Conservation (phyloP, 2,329 filamentous ascomycete genomes). For the Thyridium curvatum region DNA sequence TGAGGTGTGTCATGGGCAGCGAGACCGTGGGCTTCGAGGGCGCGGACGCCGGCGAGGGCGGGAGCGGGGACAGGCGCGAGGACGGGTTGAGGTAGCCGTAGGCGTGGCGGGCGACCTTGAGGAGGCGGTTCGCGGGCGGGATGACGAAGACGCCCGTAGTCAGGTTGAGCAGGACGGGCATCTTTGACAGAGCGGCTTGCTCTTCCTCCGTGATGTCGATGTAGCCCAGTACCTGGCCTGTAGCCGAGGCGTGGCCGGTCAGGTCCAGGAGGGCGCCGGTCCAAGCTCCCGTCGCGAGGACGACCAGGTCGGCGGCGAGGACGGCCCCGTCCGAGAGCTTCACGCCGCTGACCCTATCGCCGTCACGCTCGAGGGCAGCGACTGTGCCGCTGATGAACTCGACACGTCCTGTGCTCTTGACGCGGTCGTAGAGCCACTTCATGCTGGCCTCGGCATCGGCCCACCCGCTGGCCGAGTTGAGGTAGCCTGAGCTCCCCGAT, state of each 20-base stretch:
- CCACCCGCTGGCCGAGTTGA: constrained; percentile 73
- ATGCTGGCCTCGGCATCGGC: constrained; percentile 69
- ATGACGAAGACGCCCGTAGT: constrained; percentile 69
- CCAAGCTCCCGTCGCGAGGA: constrained; percentile 87
- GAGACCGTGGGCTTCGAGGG: constrained; percentile 19
- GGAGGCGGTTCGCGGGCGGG: constrained; percentile 53
- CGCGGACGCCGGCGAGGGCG: constrained; percentile 2
- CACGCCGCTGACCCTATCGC: constrained; percentile 47
- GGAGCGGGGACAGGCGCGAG: constrained; percentile 5
- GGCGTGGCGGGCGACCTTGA: constrained; percentile 65
- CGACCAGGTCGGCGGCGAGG: constrained; percentile 54
- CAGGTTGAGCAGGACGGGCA: constrained; percentile 70
- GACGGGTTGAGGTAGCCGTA: constrained; percentile 60
- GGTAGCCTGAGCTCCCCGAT: constrained; percentile 62
- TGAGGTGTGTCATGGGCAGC: constrained; percentile 40
- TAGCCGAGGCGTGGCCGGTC: constrained; percentile 68
- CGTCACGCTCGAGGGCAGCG: constrained; percentile 30
- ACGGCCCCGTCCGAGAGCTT: constrained; percentile 26
- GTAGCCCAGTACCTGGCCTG: constrained; percentile 77
- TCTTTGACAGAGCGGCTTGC: constrained; percentile 54
- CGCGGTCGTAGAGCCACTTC: constrained; percentile 52
- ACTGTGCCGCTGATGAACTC: constrained; percentile 46
- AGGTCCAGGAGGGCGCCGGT: constrained; percentile 72
- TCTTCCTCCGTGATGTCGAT: constrained; percentile 68
- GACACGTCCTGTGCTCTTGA: constrained; percentile 49